Evolutionary conservation across 2,329 filamentous ascomycete genomes (phyloP).

Genomic region (Phaeosphaeria sp.): DNA sequence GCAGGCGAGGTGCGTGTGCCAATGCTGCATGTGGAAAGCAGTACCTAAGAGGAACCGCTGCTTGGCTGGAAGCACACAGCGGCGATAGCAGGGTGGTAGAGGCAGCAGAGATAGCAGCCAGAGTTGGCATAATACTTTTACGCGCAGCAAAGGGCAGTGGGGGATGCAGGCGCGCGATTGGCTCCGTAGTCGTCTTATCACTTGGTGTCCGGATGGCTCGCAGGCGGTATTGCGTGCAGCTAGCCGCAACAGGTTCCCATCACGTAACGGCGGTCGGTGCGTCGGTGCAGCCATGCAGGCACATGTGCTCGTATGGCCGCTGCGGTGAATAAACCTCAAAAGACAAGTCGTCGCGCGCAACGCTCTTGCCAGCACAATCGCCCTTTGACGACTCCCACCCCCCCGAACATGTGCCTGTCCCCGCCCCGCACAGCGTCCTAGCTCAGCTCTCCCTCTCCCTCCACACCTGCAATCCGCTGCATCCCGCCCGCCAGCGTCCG

Average conservation of each 20-base stretch:
- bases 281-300: conserved; percentile 34
- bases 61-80: conserved; percentile 28
- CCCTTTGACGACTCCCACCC: conserved; percentile 19
- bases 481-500: background rate
- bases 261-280: conserved; percentile 32
- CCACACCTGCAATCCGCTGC: conserved; percentile 12
- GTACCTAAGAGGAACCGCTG: conserved; percentile 48
- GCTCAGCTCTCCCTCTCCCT: conserved; percentile 18
- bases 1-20: conserved; percentile 34
- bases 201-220: conserved; percentile 20
- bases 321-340: conserved; percentile 31
- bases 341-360: conserved; percentile 25
- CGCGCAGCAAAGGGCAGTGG: conserved; percentile 34
- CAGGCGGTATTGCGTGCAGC: conserved; percentile 9
- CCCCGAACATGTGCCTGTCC: conserved; percentile 26
- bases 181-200: conserved; percentile 38
- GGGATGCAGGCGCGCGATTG: conserved; percentile 31
- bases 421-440: conserved; percentile 30
- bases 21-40: conserved; percentile 31
- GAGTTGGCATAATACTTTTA: conserved; percentile 43
- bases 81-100: conserved; percentile 20
- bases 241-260: conserved; percentile 22
- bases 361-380: conserved; percentile 24
- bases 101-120: conserved; percentile 29
- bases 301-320: conserved; percentile 34